phyloP scores from a whole-genome alignment of 768 basidiomycete species.

The Aureoboletus auriporus region DNA sequence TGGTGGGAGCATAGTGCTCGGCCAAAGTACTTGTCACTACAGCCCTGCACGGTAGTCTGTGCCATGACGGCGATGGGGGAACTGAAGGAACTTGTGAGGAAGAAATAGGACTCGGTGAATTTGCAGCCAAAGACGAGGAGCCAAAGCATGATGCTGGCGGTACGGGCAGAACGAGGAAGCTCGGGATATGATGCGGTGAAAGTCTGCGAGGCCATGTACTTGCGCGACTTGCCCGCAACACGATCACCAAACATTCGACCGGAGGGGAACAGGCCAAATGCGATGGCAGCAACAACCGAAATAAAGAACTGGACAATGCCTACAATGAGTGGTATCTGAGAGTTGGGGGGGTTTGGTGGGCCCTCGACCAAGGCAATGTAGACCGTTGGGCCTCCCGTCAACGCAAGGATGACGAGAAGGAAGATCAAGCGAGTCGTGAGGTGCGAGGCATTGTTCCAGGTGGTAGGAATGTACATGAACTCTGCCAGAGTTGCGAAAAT shows the following conservation, averaged over 20 bases:
- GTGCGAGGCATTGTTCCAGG: slow-evolving; percentile 98
- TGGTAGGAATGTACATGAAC: slow-evolving; percentile 95
- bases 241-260: slow-evolving; percentile 99
- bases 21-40: slow-evolving; percentile 82
- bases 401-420: slow-evolving; percentile 85
- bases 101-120: slow-evolving; percentile 96
- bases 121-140: slow-evolving; percentile 94
- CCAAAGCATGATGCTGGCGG: slow-evolving; percentile 87
- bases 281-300: slow-evolving; percentile 75
- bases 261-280: slow-evolving; percentile 88
- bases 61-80: slow-evolving; percentile 97
- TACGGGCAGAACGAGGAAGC: slow-evolving; percentile 66
- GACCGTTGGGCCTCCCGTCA: slow-evolving; percentile 90
- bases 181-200: slow-evolving; percentile 97
- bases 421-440: slow-evolving; percentile 91
- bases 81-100: slow-evolving; percentile 94
- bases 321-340: slow-evolving; percentile 82
- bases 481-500: slow-evolving; percentile 90
- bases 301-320: slow-evolving; percentile 93
- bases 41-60: slow-evolving; percentile 88
- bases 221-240: slow-evolving; percentile 94
- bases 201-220: slow-evolving; percentile 98
- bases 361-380: slow-evolving; percentile 88
- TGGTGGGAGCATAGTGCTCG: slow-evolving; percentile 83
- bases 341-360: slow-evolving; percentile 40